These are phyloP conservation scores for Fonsecaea monophora DNA, from an alignment of 2,329 filamentous ascomycete species.

Conservation along the genomic window DNA sequence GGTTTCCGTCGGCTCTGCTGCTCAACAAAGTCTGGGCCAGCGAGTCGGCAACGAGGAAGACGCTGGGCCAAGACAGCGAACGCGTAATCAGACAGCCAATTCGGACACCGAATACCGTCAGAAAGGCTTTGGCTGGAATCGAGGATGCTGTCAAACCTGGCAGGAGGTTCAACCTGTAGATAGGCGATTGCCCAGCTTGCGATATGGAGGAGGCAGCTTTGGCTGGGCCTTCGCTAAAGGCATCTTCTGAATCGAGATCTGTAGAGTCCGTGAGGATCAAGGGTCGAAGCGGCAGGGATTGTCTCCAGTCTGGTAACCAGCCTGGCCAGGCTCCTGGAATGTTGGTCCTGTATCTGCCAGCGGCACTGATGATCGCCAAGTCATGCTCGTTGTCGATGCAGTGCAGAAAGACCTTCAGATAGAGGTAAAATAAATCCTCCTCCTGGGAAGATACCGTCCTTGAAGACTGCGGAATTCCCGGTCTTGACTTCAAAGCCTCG, in stretches of 20 bases:
- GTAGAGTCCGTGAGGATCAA: constrained; percentile 22
- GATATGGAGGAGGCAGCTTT: neutral
- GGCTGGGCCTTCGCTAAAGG: constrained; percentile 27
- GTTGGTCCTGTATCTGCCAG: constrained; percentile 31
- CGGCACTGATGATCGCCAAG: constrained; percentile 30
- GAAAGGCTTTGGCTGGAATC: constrained; percentile 1
- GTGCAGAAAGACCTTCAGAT: constrained; percentile 24
- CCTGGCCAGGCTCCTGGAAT: constrained; percentile 19
- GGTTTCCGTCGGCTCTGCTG: neutral
- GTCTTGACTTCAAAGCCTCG: neutral
- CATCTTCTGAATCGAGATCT: constrained; percentile 23
- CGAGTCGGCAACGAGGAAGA: constrained; percentile 28
- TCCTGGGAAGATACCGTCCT: neutral
- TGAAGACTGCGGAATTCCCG: neutral
- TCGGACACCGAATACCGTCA: constrained; percentile 24
- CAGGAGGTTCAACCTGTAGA: constrained; percentile 16
- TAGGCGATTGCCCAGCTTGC: neutral
- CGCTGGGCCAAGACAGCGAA: constrained; percentile 28
- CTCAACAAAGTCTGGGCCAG: neutral
- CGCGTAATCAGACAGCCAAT: constrained; percentile 28
- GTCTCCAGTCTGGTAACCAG: constrained; percentile 33
- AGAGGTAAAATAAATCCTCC: constrained; percentile 26
- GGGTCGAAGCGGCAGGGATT: constrained; percentile 29
- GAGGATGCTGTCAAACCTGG: neutral
- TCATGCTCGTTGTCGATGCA: constrained; percentile 30